Base-by-base conservation (phyloP, 176 grass and related monocot species). In the Secale cereale region DNA sequence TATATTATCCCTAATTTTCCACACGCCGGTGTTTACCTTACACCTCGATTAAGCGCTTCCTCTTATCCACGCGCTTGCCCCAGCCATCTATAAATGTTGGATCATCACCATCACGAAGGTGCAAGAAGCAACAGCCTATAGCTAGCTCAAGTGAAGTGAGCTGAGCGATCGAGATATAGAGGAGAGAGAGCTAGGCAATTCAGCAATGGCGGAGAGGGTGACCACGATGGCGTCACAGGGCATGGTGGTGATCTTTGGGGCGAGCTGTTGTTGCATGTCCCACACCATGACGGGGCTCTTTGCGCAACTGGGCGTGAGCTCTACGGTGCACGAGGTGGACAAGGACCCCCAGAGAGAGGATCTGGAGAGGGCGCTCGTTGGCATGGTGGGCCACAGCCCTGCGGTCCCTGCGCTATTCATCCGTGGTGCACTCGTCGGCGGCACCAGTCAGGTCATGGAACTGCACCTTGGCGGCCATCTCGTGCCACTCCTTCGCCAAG, bases 221-320 rank as follows among this genome's bases (percentile, higher is more conserved):
- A 17, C 56, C 25, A 78, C 19, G 63, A 27, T 94, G 45, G 80
- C 87, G 10, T 87, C 81, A 15, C 60, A 91, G 68, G 39, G 77
- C 12, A 77, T 86, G 28, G 89, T 94, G 70, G 86, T 94, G 86
- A 91, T 94, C 63, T 94, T 94, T 75, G 85, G 70, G 2, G 56
- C 48, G 83, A 91, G 89, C 80, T 87, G 82, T 45, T 91, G 86
- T 60, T 94, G 77, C 89, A 85, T 91, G 89, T 91, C 84, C 64
- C 81, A 89, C 71, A 63, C 81, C 1, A 76, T 94, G 86, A 91
- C 81, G 92, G 81, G 70, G 25, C 67, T 94, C 12, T 91, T 94
- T 68, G 78, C 75, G 0, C 84, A 75, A 1, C 80, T 91, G 2
- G 89, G 89, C 3, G 92, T 87, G 70, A 85, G 79, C 77, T 78